A percentile compares a stretch with the other conserved stretches of the same genome.
Evolutionary conservation across 345 rosid genomes (phyloP).

Genomic region (Brassica incana): DNA sequence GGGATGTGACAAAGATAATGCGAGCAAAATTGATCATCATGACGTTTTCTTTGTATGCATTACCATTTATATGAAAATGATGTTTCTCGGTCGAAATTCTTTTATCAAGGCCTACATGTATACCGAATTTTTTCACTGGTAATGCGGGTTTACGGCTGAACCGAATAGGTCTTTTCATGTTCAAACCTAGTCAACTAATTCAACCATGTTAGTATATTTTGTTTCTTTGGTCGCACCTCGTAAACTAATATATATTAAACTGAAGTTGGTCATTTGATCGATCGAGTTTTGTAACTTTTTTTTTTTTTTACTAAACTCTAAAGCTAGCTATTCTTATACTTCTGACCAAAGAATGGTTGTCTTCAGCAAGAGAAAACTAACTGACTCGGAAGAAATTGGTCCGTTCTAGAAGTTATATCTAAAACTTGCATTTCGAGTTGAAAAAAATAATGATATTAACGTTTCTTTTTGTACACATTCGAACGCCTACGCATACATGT

Average conservation of each 20-base stretch:
- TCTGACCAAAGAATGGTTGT: neutral
- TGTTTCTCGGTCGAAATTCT: neutral
- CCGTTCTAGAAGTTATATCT: neutral
- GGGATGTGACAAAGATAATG: neutral
- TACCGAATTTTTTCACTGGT: neutral
- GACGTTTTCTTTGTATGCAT: neutral
- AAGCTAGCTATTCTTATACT: neutral
- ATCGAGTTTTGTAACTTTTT: neutral
- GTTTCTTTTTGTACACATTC: neutral
- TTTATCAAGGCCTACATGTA: neutral
- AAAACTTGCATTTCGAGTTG: neutral
- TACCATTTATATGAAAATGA: neutral
- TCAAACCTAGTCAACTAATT: conserved; percentile 3
- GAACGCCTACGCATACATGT: conserved; percentile 6
- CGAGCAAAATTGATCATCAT: neutral
- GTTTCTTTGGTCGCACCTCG: neutral
- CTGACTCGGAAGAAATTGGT: neutral
- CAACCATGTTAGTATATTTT: neutral
- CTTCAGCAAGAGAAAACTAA: neutral
- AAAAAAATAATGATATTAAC: neutral
- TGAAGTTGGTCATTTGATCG: neutral
- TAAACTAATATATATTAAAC: neutral
- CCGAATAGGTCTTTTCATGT: neutral
- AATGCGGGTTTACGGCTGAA: neutral
- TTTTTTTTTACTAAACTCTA: neutral